Base-by-base conservation (phyloP, 108 stramenopile genomes). In the Stephanodiscus minutulus region DNA sequence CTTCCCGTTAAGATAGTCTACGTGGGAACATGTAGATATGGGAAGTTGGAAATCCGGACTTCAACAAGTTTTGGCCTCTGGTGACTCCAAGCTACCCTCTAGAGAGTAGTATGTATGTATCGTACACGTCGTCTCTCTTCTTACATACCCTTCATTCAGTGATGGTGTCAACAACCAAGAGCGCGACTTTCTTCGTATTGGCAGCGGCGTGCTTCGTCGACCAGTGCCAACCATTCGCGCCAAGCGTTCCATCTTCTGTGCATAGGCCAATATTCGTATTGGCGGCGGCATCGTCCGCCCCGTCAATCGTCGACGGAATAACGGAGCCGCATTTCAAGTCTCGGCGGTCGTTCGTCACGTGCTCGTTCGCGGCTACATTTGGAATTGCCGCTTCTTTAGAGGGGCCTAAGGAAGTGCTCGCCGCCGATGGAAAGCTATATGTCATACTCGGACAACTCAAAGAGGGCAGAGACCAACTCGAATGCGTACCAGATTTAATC, bases 401-500 rank as follows among this genome's bases (percentile, higher is more conserved):
- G 33, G 41, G 36, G 25, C 36, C 53, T 33, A 71, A 64, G 39
- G 50, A 7, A 53, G 65, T 64, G 28, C 20, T 52, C 24, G 77
- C 77, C 56, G 65, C 64, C 18, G 64, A 58, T 48, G 75, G 62
- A 33, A 54, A 63, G 7, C 39, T 75, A 35, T 10, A 25, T 49
- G 15, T 9, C n/a, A 35, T 81, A 29, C 53, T 79, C n/a, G 65
- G 64, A 22, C 63, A 77, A 37, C 29, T 81, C 29, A 72, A 64
- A n/a, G 64, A 85, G 68, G 88, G 87, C 47, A 70, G 73, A 28
- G 43, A 52, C 8, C 90, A 91, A 53, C 49, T 94, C 27, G 78
- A 90, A 10, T 31, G 12, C 18, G 64, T 95, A 11, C 93, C 93
- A 13, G 63, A 69, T 10, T 74, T 95, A 47, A 86, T 95, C 31